Conservation (phyloP, 2,329 filamentous ascomycete genomes). For the Colletotrichum musae region DNA sequence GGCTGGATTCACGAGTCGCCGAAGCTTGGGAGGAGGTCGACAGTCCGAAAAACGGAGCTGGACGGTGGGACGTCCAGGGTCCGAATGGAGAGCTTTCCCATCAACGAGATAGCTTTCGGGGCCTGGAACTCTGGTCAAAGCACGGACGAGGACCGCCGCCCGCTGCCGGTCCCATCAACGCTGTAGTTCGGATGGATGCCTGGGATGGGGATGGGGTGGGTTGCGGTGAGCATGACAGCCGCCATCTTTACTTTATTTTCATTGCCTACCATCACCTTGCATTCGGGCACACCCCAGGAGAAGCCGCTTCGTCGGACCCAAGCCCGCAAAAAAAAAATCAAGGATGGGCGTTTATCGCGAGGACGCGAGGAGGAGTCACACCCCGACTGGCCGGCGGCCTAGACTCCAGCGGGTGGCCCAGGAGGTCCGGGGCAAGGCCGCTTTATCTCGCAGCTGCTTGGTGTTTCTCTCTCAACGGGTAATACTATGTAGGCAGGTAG, state of each 20-base stretch:
- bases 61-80: constrained; percentile 6
- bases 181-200: constrained; percentile 17
- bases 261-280: constrained; percentile 24
- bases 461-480: constrained; percentile 33
- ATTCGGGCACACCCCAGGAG: constrained; percentile 3
- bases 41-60: constrained; percentile 29
- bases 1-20: constrained; percentile 12
- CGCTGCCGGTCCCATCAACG: not conserved
- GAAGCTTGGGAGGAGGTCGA: constrained; percentile 2
- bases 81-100: constrained; percentile 9
- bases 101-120: constrained; percentile 2
- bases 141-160: constrained; percentile 14
- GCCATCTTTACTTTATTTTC: constrained; percentile 1
- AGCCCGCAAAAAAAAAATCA: constrained; percentile 7
- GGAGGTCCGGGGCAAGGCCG: not conserved
- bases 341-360: constrained; percentile 17
- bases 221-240: constrained; percentile 17
- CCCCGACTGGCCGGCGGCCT: constrained; percentile 28
- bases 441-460: constrained; percentile 24
- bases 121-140: not conserved
- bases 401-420: constrained; percentile 2
- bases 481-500: no score
- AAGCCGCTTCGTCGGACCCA: not conserved
- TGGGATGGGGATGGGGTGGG: not conserved
- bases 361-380: not conserved